Percentiles rank a stretch among this genome's conserved stretches.
phyloP scores from a whole-genome alignment of 768 basidiomycete genomes.

The Pisolithus albus region DNA sequence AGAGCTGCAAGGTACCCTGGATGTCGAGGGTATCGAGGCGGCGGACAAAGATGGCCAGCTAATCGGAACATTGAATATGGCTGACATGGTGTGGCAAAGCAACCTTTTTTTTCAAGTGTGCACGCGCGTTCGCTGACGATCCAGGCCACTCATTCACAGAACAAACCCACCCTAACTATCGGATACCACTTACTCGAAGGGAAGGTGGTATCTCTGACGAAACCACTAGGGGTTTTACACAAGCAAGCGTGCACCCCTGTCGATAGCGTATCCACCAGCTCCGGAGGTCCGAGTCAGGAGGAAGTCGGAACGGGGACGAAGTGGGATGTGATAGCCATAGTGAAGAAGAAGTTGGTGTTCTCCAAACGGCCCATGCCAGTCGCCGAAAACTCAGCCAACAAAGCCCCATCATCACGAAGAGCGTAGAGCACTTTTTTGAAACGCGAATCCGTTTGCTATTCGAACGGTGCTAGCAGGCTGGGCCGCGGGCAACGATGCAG shows the following conservation, averaged over 20 bases:
- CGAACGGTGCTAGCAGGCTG: too few relatives aligned
- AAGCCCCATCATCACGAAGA: slow-evolving; percentile 12
- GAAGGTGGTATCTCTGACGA: slow-evolving; percentile 65
- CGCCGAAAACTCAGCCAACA: slow-evolving; percentile 24
- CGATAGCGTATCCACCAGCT: not conserved
- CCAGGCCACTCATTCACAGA: slow-evolving; percentile 33
- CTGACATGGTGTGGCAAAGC: slow-evolving; percentile 45
- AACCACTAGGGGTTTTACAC: slow-evolving; percentile 75
- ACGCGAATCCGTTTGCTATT: not conserved
- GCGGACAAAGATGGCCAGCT: slow-evolving; percentile 57
- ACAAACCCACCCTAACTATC: slow-evolving; percentile 71
- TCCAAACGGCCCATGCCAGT: slow-evolving; percentile 79
- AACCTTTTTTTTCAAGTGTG: not conserved
- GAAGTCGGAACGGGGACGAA: slow-evolving; percentile 2
- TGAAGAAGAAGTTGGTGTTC: slow-evolving; percentile 79
- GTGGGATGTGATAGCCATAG: slow-evolving; percentile 64
- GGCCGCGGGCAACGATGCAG: not conserved
- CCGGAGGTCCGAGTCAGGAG: not conserved
- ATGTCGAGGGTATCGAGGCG: slow-evolving; percentile 49
- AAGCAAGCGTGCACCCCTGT: slow-evolving; percentile 13
- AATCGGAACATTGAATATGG: slow-evolving; percentile 72
- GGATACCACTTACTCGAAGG: slow-evolving; percentile 92
- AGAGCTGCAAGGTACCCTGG: slow-evolving; percentile 81
- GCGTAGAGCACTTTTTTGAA: slow-evolving; percentile 6
- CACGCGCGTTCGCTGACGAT: slow-evolving; percentile 1